Base-by-base conservation (phyloP, 805 yeast genomes). In the Wickerhamomyces strasburgensis region DNA sequence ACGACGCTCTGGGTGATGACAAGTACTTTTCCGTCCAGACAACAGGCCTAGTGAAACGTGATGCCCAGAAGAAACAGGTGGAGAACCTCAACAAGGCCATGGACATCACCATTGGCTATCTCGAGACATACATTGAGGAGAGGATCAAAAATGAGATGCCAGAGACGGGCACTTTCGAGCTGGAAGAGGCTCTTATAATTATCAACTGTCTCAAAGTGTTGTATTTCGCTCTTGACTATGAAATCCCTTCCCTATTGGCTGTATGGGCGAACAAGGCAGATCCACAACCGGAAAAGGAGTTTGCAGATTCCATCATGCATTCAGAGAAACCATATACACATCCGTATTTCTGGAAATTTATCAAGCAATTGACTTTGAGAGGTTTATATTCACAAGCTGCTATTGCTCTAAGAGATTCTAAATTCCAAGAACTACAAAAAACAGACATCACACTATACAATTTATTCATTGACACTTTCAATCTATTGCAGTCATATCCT, bases 221-320 rank as follows among this genome's bases (percentile, higher is more conserved):
- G 26, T 64, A 67, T 47, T 78, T 76, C 46, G 46, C 54, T 1
- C 51, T 51, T 9, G 44, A 42, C 17, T 50, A 65, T 2, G 63
- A 66, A 14, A 58, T 10, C 62, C 67, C 39, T 62, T 56, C 34
- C 64, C 65, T 44, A 69, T 78, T 21, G 63, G 64, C 33, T 52
- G 69, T 66, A 33, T 84, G 93, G 93, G 65, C 80, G 18, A 84
- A 84, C 51, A 67, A 75, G 38, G 78, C 80, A 21, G 85, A 82
- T 52, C 78, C 80, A 5, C 73, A 75, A 46, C 89, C 89, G 1
- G 75, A 70, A 40, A 64, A 65, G 14, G 73, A 68, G 19, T 57
- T 72, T 23, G 64, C 73, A 4, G 71, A 75, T 35, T 64, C 57
- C 30, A 71, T 72, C 8, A 58, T 70, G 48, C 52, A 54, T 23